Evolutionary conservation across 805 yeast genomes (phyloP), one percentile per base, ranked within the genome.

Genomic region (Cyberlindnera euphorbiae): DNA sequence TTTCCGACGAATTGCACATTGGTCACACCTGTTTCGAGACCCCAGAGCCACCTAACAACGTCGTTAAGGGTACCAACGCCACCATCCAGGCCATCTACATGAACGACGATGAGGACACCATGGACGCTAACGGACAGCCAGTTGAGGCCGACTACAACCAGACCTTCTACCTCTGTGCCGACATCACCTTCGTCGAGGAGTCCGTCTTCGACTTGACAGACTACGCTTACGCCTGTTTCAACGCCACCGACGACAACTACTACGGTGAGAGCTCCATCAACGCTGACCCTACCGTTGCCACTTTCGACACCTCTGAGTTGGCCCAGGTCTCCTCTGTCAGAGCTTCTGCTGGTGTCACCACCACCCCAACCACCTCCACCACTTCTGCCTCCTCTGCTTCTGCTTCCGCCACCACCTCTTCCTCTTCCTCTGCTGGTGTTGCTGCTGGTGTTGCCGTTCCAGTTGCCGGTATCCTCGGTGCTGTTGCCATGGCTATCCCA

Each of bases 21-120:
- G 74, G 73, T 22, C 74, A 68, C 53, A 60, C 69, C 30, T 68
- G 74, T 56, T 67, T 59, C 60, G 59, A 59, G 49, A 44, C 66
- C 53, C 72, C 72, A 35, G 70, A 67, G 35, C 62, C 49, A 40
- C 67, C 70, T 32, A 56, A 62, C 14, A 35, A 45, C 25, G 51
- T 66, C 40, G 52, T 52, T 26, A 42, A 56, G 17, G 73, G 73
- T 40, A 64, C 61, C 43, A 47, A 54, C 34, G 74, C 71, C 17
- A 68, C 74, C 23, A 59, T 68, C 45, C 73, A 68, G 54, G 58
- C 66, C 36, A 62, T 57, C 47, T 68, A 68, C 52, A 30, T 44
- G 33, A 53, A 64, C 55, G 69, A 53, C 30, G 58, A 53, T 27
- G 54, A 47, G 32, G 52, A 47, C 28, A 39, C 33, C 15, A 18